Conservation (phyloP, 208 protist genomes). For the Trichomonas vaginalis region DNA sequence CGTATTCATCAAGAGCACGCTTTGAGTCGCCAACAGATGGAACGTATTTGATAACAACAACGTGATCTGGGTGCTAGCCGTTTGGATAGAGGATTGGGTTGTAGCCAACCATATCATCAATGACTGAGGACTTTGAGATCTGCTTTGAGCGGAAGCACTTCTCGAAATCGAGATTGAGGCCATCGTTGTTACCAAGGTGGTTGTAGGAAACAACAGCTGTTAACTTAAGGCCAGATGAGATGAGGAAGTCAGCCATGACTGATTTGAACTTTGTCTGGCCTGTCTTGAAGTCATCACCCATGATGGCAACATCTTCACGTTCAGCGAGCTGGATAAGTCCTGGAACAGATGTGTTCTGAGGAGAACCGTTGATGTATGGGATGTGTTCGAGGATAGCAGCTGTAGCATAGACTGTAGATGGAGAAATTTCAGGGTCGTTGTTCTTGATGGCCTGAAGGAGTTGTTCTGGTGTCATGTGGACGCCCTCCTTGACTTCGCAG, state of each 20-base stretch:
- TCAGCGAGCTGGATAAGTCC: conserved; percentile 39
- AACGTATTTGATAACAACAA: conserved; percentile 92
- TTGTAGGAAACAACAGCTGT: conserved; percentile 72
- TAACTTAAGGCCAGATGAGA: conserved; percentile 73
- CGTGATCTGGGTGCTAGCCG: conserved; percentile 80
- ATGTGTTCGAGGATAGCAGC: conserved; percentile 81
- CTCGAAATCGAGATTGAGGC: conserved; percentile 67
- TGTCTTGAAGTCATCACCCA: conserved; percentile 95
- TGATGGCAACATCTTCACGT: conserved; percentile 59
- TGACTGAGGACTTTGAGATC: conserved; percentile 91
- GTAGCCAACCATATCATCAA: conserved; percentile 91
- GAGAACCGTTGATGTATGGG: conserved; percentile 92
- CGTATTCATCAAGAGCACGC: conserved; percentile 95
- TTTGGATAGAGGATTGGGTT: conserved; percentile 69
- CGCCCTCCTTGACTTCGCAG: conserved; percentile 57
- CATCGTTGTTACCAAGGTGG: conserved; percentile 98
- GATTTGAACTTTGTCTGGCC: conserved; percentile 99
- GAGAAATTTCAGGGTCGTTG: conserved; percentile 59
- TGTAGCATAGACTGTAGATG: conserved; percentile 78
- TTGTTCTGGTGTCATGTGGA: conserved; percentile 85
- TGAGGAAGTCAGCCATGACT: conserved; percentile 88
- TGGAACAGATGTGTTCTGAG: conserved; percentile 93
- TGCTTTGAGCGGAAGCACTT: conserved; percentile 69
- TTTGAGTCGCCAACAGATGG: conserved; percentile 87
- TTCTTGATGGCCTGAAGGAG: conserved; percentile 63